Conservation (phyloP, 1,284 basidiomycete species). For the Athelia sp. region DNA sequence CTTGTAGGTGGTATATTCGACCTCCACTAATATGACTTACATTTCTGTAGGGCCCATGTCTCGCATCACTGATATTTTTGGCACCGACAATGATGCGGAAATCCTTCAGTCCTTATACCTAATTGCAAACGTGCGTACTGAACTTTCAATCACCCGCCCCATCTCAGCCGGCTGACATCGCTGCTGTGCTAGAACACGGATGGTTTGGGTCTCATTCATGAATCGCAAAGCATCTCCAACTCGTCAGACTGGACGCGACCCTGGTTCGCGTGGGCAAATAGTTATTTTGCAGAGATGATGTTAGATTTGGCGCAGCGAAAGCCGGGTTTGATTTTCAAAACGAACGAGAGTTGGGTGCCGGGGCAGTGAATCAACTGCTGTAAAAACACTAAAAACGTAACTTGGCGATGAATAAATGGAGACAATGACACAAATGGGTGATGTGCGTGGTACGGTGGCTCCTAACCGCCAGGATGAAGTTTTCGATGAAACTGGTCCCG, state of each 20-base stretch:
- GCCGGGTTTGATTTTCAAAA: constrained; percentile 60
- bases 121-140: constrained; percentile 56
- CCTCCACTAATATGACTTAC: no score
- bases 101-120: constrained; percentile 56
- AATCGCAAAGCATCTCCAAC: constrained; percentile 64
- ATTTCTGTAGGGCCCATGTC: constrained; percentile 63
- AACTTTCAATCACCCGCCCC: no score
- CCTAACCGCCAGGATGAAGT: no score
- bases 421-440: no score
- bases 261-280: constrained; percentile 83
- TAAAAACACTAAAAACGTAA: neutral
- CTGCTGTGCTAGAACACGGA: constrained; percentile 68
- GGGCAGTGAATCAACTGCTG: constrained; percentile 24
- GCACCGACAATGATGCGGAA: constrained; percentile 65
- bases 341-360: constrained; percentile 45
- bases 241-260: constrained; percentile 58
- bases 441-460: no score
- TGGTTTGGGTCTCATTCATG: constrained; percentile 74
- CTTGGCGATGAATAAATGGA: neutral
- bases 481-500: no score
- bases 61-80: constrained; percentile 67
- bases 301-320: constrained; percentile 71
- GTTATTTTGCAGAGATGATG: constrained; percentile 55
- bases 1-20: constrained; percentile 35
- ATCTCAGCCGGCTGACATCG: no score